Evolutionary conservation across 106 monocot genomes (phyloP), one percentile per base, ranked within the genome.

Genomic region (Vanilla planifolia): DNA sequence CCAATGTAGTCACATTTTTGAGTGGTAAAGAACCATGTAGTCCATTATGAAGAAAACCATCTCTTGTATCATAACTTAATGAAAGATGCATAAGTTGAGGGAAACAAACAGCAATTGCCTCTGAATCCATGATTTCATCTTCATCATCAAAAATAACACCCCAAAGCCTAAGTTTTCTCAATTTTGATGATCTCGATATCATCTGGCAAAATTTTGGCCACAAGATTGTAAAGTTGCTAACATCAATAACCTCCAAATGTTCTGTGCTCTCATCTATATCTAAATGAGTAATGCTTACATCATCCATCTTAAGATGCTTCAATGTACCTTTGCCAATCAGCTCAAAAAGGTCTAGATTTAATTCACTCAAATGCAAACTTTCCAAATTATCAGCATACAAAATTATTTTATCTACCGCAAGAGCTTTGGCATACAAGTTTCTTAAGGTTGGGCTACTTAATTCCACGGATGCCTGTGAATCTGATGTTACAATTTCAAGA

Each of bases 121-220:
- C 98, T 65, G 82, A 71, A 63, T 92, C 85, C 8, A 92, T 88
- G 40, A 84, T 76, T 32, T 98, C 98, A 73, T 98, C 98, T 52
- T 98, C 98, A 32, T 98, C 92, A 48, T 92, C 98, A 66, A 92
- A 98, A 41, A 92, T 75, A 22, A 92, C 80, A 24, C 92, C 92
- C 98, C 98, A 98, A 30, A 98, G 79, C 20, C 81, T 72, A 15
- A 98, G 71, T 67, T 47, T 92, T 61, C 69, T 71, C 41, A 98
- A 56, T 39, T 73, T 88, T 19, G 88, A 85, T 42, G 98, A 83
- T 50, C 74, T 84, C 23, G 79, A 85, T 62, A 98, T 85, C 77
- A 91, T 81, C 28, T 85, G 84, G 62, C 82, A 82, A 52, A 98
- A 88, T 59, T 92, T 98, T 19, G 92, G 82, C 98, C 92, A 88